Conservation (phyloP, 2,329 filamentous ascomycete genomes). For the Pseudohalonectria lignicola region DNA sequence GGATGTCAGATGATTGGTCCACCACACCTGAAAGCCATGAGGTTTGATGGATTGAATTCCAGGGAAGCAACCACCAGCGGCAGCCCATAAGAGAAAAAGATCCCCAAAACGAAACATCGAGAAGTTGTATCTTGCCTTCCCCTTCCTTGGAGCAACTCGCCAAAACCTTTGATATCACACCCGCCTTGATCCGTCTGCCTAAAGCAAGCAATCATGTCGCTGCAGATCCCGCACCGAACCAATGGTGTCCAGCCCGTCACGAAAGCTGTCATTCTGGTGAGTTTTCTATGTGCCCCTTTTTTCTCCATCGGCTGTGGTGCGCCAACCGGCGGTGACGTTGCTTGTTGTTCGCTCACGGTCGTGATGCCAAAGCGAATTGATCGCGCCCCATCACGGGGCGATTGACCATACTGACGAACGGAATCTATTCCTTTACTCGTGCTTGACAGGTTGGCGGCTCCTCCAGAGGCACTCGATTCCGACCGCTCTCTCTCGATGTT, state of each 20-base stretch:
- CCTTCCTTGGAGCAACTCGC: too few species aligned
- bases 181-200: too few species aligned
- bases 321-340: slow-evolving; percentile 3
- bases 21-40: too few species aligned
- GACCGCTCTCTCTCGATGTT: slow-evolving; percentile 87
- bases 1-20: too few species aligned
- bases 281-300: slow-evolving; percentile 15
- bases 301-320: too few species aligned
- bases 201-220: slow-evolving; percentile 36
- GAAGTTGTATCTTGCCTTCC: not conserved
- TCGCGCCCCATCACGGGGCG: not conserved
- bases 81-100: not conserved
- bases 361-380: too few species aligned
- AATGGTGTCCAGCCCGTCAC: slow-evolving; percentile 51
- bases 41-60: too few species aligned
- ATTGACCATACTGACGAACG: too few species aligned
- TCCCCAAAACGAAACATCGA: not conserved
- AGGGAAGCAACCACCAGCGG: too few species aligned
- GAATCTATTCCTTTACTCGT: not conserved
- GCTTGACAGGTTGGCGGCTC: slow-evolving; percentile 73
- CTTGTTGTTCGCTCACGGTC: too few species aligned
- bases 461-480: slow-evolving; percentile 89
- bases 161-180: too few species aligned
- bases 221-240: slow-evolving; percentile 43
- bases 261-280: slow-evolving; percentile 90